Evolutionary conservation across 148 eudicot genomes (phyloP).

Genomic region (Vaccinium darrowii): DNA sequence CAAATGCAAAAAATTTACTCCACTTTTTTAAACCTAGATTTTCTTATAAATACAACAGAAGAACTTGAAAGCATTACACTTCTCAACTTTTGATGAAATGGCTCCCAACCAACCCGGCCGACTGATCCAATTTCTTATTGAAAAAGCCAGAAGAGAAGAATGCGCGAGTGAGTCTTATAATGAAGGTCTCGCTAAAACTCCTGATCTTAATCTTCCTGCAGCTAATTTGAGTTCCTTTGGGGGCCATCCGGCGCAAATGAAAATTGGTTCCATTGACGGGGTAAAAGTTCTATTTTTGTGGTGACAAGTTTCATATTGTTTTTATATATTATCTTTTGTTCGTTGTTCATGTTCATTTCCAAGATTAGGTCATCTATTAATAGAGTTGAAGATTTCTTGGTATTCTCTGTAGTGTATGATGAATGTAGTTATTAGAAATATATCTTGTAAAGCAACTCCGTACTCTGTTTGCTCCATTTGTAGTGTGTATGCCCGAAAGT

Average conservation of each 20-base stretch:
- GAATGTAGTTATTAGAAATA: not conserved
- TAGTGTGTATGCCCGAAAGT: not conserved
- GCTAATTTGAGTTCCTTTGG: not conserved
- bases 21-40: not conserved
- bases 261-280: not conserved
- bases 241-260: not conserved
- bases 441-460: not conserved
- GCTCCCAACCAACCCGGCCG: not conserved
- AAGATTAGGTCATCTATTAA: not conserved
- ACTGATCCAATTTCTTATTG: not conserved
- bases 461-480: not conserved
- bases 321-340: not conserved
- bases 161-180: not conserved
- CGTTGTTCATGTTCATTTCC: not conserved
- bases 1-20: not conserved
- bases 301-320: not conserved
- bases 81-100: not conserved
- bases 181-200: not conserved
- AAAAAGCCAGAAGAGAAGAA: not conserved
- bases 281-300: not conserved
- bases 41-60: conserved; percentile 8
- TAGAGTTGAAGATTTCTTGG: not conserved
- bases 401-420: not conserved
- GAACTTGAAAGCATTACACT: not conserved
- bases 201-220: not conserved